Conservation (phyloP, 352 stramenopile species). For the Globisporangium viniferum region DNA sequence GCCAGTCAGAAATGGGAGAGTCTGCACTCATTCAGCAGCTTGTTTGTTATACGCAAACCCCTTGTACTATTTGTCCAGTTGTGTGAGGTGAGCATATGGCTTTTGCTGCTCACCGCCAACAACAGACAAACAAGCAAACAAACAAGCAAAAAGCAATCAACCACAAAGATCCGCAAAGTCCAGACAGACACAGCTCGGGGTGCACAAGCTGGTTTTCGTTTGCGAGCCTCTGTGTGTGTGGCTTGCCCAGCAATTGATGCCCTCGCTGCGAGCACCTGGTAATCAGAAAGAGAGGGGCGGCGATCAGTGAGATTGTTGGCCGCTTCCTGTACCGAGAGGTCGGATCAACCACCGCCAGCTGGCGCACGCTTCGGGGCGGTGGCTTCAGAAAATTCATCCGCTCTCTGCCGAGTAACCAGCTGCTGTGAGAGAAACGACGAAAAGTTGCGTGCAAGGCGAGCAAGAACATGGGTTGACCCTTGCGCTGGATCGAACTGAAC, state of each 20-base stretch:
- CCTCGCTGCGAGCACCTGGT: background rate
- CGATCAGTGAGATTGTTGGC: background rate
- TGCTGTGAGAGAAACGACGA: background rate
- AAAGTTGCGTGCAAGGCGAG: background rate
- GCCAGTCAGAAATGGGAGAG: background rate
- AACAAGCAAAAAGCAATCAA: background rate
- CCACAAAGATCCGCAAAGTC: background rate
- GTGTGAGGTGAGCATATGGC: background rate
- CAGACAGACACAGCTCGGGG: constrained; percentile 2
- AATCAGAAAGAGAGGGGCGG: background rate
- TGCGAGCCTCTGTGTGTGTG: background rate
- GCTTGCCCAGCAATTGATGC: background rate
- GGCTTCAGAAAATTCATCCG: background rate
- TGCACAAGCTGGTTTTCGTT: constrained; percentile 6
- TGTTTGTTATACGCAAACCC: background rate
- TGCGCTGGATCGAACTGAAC: constrained; percentile 10
- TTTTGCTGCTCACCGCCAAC: background rate
- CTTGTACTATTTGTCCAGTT: too few species aligned
- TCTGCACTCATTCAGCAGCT: background rate
- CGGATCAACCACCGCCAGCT: constrained; percentile 1
- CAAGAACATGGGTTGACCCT: background rate
- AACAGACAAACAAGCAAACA: background rate
- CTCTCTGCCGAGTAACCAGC: background rate
- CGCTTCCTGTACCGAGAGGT: background rate
- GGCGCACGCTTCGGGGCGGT: background rate